phyloP scores from a whole-genome alignment of 2,329 filamentous ascomycete species.

The Arthrobotrys megalospora region DNA sequence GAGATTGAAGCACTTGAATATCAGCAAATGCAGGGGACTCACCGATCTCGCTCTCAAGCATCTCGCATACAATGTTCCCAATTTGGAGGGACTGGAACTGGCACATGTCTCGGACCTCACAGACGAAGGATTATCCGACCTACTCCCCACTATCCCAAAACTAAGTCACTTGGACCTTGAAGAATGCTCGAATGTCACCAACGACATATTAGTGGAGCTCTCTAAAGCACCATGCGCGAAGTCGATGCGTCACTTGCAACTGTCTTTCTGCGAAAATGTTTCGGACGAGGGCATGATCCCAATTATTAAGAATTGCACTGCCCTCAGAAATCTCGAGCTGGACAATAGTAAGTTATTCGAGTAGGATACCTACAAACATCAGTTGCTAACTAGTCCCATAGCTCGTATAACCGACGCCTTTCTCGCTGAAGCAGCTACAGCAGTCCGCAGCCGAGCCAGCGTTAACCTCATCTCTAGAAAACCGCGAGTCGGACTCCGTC shows the following conservation, averaged over 20 bases:
- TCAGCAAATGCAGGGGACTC: slow-evolving; percentile 82
- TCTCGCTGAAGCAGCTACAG: slow-evolving; percentile 85
- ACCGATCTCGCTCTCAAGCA: slow-evolving; percentile 80
- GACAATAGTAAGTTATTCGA: slow-evolving; percentile 77
- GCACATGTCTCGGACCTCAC: slow-evolving; percentile 82
- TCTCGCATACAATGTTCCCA: slow-evolving; percentile 81
- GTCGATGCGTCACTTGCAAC: slow-evolving; percentile 82
- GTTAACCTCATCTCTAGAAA: slow-evolving; percentile 60
- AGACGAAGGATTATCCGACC: slow-evolving; percentile 79
- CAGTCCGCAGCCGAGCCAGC: slow-evolving; percentile 75
- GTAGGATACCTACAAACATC: not conserved
- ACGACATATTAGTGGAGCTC: slow-evolving; percentile 80
- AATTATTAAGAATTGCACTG: slow-evolving; percentile 81
- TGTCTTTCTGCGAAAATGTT: slow-evolving; percentile 90
- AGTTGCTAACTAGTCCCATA: slow-evolving; percentile 23
- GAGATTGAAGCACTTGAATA: slow-evolving; percentile 84
- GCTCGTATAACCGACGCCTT: slow-evolving; percentile 86
- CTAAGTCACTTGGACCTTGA: slow-evolving; percentile 92
- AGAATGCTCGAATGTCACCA: slow-evolving; percentile 83
- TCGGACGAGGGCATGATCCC: slow-evolving; percentile 88
- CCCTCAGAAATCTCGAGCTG: slow-evolving; percentile 81
- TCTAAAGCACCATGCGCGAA: slow-evolving; percentile 82
- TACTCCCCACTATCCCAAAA: slow-evolving; percentile 81
- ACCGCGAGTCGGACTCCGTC: slow-evolving; percentile 75
- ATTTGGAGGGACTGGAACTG: slow-evolving; percentile 85